These are phyloP conservation scores for Canavalia gladiata DNA, from an alignment of 306 rosid genomes.

Conservation along the genomic window DNA sequence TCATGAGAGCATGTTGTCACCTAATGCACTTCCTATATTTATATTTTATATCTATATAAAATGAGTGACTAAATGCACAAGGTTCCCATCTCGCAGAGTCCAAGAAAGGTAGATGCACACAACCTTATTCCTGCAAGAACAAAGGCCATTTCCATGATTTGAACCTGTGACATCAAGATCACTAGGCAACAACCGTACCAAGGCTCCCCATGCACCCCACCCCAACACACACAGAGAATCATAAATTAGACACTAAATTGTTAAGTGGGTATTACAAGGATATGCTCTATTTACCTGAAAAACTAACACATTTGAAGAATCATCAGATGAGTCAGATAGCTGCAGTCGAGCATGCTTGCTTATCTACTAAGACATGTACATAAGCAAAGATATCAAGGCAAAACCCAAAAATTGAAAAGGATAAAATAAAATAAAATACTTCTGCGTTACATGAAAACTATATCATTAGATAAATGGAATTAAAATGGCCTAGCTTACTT, in stretches of 20 bases:
- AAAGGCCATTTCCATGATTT: too few species aligned
- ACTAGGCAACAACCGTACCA: too few species aligned
- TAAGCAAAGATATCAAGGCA: slow-evolving; percentile 43
- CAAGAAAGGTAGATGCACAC: too few species aligned
- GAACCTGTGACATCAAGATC: too few species aligned
- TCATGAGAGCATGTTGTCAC: too few species aligned
- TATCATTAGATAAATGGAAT: slow-evolving; percentile 31
- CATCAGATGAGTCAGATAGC: slow-evolving; percentile 77
- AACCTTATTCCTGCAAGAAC: too few species aligned
- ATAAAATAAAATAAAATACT: neutral
- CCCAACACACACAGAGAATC: neutral
- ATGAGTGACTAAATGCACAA: too few species aligned
- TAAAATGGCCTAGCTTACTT: slow-evolving; percentile 61
- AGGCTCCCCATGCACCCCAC: too few species aligned
- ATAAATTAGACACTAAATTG: slow-evolving; percentile 14
- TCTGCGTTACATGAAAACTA: slow-evolving; percentile 27
- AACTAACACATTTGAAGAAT: slow-evolving; percentile 77
- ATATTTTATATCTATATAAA: too few species aligned
- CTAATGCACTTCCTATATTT: too few species aligned
- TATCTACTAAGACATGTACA: slow-evolving; percentile 59
- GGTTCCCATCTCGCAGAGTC: too few species aligned
- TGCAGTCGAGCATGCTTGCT: slow-evolving; percentile 70
- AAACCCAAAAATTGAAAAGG: slow-evolving; percentile 10
- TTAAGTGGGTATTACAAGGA: slow-evolving; percentile 41
- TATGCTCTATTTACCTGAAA: slow-evolving; percentile 74